Evolutionary conservation across 225 moss, liverwort and hornwort genomes (phyloP), one percentile per base, ranked within the genome.

Genomic region (Marchantia paleacea): DNA sequence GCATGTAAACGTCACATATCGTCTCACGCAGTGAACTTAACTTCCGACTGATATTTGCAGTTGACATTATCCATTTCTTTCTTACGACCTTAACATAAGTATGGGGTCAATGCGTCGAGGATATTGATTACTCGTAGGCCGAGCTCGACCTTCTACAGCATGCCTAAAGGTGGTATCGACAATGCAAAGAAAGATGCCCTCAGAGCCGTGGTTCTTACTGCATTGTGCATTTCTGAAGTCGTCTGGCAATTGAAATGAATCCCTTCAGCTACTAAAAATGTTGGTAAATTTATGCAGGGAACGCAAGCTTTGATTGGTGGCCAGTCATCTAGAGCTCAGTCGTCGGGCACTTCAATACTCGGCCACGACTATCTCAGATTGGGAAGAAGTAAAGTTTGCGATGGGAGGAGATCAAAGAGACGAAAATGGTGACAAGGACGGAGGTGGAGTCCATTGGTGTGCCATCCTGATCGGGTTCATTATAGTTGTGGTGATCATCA

Each of bases 401-500:
- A 86, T 86, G 86, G 83, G 83, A 0, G 75, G 68, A 22, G 61
- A 55, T 7, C 49, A 76, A 8, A 64, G 80, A 24, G 80, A 78
- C 6, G 75, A 30, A 30, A 68, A 74, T 57, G 81, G 81, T 12
- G 54, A 62, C 8, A 73, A 73, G 18, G 68, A 39, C 49, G 68
- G 47, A 18, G 79, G 80, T n/a, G 84, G 73, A 58, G 76, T 29
- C 20, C 55, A 55, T n/a, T 83, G 79, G 68, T 88, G 88, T 31
- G 78, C 70, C 9, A 16, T 83, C 16, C 52, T 88, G 12, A 53
- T 88, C 16, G 62, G 77, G 51, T 52, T 81, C 5, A 48, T 83
- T 12, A 49, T 88, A 2, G 55, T 85, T 16, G 83, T 83, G n/a
- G 76, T 79, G 24, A 55, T 83, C 10, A 66, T 88, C n/a, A 50